Evolutionary conservation across 2,329 filamentous ascomycete genomes (phyloP), one percentile per base, ranked within the genome.

Genomic region (Neocucurbitaria cava): DNA sequence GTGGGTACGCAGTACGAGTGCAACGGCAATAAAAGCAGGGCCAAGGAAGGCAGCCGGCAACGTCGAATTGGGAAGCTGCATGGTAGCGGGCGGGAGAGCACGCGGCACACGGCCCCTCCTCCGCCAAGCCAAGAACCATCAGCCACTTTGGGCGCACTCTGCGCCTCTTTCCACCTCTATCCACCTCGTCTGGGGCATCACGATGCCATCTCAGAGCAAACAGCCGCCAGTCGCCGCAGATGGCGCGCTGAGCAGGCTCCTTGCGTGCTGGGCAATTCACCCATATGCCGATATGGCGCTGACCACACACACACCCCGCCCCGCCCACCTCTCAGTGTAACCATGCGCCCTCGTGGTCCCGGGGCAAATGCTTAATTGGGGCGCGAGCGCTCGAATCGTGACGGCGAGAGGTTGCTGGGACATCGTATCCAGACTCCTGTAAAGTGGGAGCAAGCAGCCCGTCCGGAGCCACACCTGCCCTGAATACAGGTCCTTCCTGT

Each of bases 271-370:
- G 8, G n/a, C 26, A 23, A 30, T 46, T 46, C 44, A 46, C 50
- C 44, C 24, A 49, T 56, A 24, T 41, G 45, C 21, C 26, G 21
- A 41, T 39, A 36, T 41, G 45, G 45, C 33, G 49, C 51, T 58
- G 59, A 57, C 54, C 53, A 54, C 51, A 56, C 56, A 54, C 52
- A 49, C 59, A 61, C 56, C 62, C 54, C 60, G 50, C 65, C n/a
- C n/a, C n/a, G 54, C 46, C 38, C 48, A 49, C 20, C 55, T 52
- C 28, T 39, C 50, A 56, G 59, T 67, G 68, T 62, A 61, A 69
- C 64, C 65, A 58, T 49, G 53, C 54, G 47, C 41, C 54, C 52
- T 59, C 49, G 30, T 57, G 49, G 46, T 39, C 20, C 33, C 47
- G 48, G 52, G 49, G 44, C 46, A 44, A 48, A 61, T 57, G 62